Base-by-base conservation (phyloP, 768 basidiomycete species). In the Leccinellum albellum region DNA sequence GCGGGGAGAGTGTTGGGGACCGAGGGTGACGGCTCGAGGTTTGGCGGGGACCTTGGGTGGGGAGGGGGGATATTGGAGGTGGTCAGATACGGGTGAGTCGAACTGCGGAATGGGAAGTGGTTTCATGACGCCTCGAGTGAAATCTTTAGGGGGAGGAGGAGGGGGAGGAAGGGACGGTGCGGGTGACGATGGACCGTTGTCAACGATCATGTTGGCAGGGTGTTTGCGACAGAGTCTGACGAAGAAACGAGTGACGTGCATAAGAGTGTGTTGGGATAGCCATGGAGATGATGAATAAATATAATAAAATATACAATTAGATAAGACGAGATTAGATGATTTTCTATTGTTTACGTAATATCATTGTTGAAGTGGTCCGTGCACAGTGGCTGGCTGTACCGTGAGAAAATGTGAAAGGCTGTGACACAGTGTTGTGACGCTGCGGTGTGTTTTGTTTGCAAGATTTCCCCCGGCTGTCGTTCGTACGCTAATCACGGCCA, bases 401-500 rank as follows among this genome's bases (percentile, higher is more conserved):
- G 60, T 67, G 66, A 57, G 65, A 56, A 53, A 21, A 45, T 66
- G 63, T 68, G 60, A 28, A 69, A 52, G 58, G 57, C 59, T 64
- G 64, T 68, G 68, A 66, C 69, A 64, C 60, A 32, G 6, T 62
- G 35, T 56, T 58, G 71, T 70, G 64, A 72, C 69, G n/a, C n/a
- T 40, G 65, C 64, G 59, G 59, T 67, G 57, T 23, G 68, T 62
- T 57, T 69, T 40, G 40, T 40, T 37, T 37, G 35, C 17, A 64
- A n/a, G 66, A 68, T 67, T 68, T 67, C 67, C 67, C 67, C 70
- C 70, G 70, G 70, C 69, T 70, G 69, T 70, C 68, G 68, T 70
- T 53, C 69, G 59, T 70, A 70, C 69, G 69, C 69, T 72, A 70
- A 70, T 72, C 69, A 72, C 66, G 68, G 70, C 59, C 60, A 67